Base-by-base conservation (phyloP, 495 filamentous ascomycete genomes). In the Chaetomidium leptoderma region DNA sequence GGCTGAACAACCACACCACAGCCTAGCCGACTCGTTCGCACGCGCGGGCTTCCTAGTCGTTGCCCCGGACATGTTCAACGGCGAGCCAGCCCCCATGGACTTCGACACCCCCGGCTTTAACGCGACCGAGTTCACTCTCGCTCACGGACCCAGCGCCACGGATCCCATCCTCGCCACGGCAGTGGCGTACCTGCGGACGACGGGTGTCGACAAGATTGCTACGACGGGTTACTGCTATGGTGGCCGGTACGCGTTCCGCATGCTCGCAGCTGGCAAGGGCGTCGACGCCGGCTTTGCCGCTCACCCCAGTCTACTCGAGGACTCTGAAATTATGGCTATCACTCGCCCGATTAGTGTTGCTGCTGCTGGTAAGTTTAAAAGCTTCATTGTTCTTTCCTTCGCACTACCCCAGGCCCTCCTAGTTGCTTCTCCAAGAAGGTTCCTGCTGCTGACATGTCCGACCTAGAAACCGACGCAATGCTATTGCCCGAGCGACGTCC, bases 11-110 rank as follows among this genome's bases (percentile, higher is more conserved):
- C 48, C 17, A 0, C 21, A 23, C 10, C 48, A 52, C 48, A 52
- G 48, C 17, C 48, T 52, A 8, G 48, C 48, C 16, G 48, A 52
- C 48, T 52, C 48, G 48, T 52, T 52, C 33, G 48, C 48, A 11
- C 48, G 48, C 4, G 48, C 48, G 33, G 48, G 48, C 5, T 52
- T 52, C 48, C 21, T 52, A 4, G 48, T 52, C 16, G 48, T 52
- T 8, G 48, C 48, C 4, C 48, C 48, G 3, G 48, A 52, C 48
- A 52, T 52, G 48, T 52, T 52, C 29, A 14, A 52, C 35, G 48
- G 48, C 48, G 19, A 26, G 2, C 48, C 48, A 23, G 48, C 48
- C 1, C 48, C 48, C 7, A 16, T 52, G 33, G 48, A 52, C 33
- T 52, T 52, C 21, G 21, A 37, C 48, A 39, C 32, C 6, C 48